Conservation (phyloP, 805 yeast genomes). For the Scheffersomyces stipitis region DNA sequence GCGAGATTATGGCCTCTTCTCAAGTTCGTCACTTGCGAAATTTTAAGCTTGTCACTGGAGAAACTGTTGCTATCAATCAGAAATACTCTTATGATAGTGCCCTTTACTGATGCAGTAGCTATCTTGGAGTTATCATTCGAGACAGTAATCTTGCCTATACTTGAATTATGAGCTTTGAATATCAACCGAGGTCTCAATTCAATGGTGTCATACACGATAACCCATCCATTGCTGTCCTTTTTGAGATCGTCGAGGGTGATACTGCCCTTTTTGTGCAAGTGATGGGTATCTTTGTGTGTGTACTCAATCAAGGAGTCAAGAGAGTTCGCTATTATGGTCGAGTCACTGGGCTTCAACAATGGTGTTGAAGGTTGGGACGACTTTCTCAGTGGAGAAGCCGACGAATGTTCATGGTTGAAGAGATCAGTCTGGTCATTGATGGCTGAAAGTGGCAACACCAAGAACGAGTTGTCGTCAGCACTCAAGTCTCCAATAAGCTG, state of each 20-base stretch:
- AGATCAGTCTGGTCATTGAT: conserved; percentile 32
- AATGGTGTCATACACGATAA: conserved; percentile 40
- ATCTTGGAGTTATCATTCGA: conserved; percentile 26
- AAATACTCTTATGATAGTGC: conserved; percentile 41
- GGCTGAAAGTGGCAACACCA: conserved; percentile 34
- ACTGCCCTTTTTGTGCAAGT: conserved; percentile 11
- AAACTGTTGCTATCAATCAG: conserved; percentile 14
- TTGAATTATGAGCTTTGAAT: conserved; percentile 41
- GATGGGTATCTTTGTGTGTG: conserved; percentile 20
- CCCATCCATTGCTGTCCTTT: conserved; percentile 34
- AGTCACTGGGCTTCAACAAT: conserved; percentile 18
- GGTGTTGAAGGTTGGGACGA: conserved; percentile 11
- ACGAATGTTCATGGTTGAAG: conserved; percentile 17
- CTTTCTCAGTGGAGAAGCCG: background rate
- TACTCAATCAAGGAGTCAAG: conserved; percentile 23
- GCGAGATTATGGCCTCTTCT: conserved; percentile 43
- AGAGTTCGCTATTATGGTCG: conserved; percentile 10
- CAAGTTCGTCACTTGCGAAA: conserved; percentile 32
- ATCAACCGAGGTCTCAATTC: conserved; percentile 28
- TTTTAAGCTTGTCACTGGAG: conserved; percentile 11
- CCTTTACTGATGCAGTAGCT: conserved; percentile 44
- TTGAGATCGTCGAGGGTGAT: conserved; percentile 29
- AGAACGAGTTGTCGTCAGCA: conserved; percentile 32
- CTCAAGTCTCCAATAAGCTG: conserved; percentile 37
- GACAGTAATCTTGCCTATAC: conserved; percentile 31